Evolutionary conservation across 371 early-diverging fungal genomes (phyloP), one percentile per base, ranked within the genome.

Genomic region (Umbelopsis sp.): DNA sequence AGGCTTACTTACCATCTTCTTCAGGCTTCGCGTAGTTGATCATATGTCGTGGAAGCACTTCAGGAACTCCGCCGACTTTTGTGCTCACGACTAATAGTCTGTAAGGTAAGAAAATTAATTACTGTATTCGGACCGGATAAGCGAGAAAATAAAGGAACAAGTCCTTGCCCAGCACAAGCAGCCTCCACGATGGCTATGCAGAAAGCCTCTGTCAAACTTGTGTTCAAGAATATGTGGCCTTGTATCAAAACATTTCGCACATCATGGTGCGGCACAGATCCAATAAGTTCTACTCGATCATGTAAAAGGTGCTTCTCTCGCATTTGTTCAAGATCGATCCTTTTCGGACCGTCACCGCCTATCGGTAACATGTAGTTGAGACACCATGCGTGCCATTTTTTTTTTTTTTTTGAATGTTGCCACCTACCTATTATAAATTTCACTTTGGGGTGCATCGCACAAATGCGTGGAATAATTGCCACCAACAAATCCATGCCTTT

Each of bases 101-200:
- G 69, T 5, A 25, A 7, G 24, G 18, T 37, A 48, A 50, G 37
- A 46, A 44, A 12, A 35, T 10, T 35, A 35, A 57, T 18, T 29
- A 57, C 22, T 37, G 57, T 16, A 44, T 48, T 66, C 66, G 50
- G 38, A 22, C 50, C 66, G 57, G 57, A 64, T 44, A 44, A 64
- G 48, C 48, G 65, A 51, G 12, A 69, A 11, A 38, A n/a, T 2
- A 38, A 48, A 48, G 18, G 65, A 44, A 4, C 52, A 67, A 18
- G 29, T 46, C 50, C 24, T 70, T 74, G 91, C 90, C 97, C 97
- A 66, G 97, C 99, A 65, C 95, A 92, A 4, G 99, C 99, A 11
- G 99, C 99, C 80, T 99, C 99, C 20, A 99, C 94, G 64, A 99
- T 98, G 11, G 97, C 96, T 67, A 99, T 99, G 78, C 99, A 99